Evolutionary conservation across 257 asterid species (phyloP), one percentile per base, ranked within the genome.

Genomic region (Catharanthus roseus): DNA sequence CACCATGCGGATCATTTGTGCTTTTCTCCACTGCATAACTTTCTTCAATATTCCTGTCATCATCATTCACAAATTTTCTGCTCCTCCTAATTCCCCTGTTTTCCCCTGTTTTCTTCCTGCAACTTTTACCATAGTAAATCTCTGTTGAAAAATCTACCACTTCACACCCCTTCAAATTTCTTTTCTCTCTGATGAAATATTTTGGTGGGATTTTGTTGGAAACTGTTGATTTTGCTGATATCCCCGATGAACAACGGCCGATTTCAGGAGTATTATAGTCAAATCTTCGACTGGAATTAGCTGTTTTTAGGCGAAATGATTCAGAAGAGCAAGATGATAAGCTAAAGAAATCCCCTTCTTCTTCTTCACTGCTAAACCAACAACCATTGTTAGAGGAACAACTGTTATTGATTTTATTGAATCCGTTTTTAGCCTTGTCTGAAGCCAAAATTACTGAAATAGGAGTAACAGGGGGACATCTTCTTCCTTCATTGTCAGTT

Each of bases 1-100:
- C 97, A 8, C 82, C 66, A 24, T 74, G 56, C 0, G 97, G 97
- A 67, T 91, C 97, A 15, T 65, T 72, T 72, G 97, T 71, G 16
- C 77, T 78, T 84, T 85, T 91, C 90, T 85, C 92, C 72, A 86
- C 89, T 44, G 93, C 91, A 31, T 70, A 69, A 58, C 89, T 77
- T 65, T 77, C 91, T 55, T 54, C 88, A 26, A 34, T 45, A 68
- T 36, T 4, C 42, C 8, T 38, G 33, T 58, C 16, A 70, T 49
- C 54, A 11, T 44, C 42, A 29, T 9, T 21, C 15, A 10, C 60
- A 1, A 4, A 15, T 24, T 29, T 18, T 9, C 45, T 34, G 16
- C 2, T 65, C 51, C 74, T 23, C 34, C 77, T 15, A 3, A 2
- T 65, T 44, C 75, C 19, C 34, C 77, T 15, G 5, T 39, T 50